Evolutionary conservation across 345 rosid species (phyloP).

Genomic region (Eucalyptus leucophloia): DNA sequence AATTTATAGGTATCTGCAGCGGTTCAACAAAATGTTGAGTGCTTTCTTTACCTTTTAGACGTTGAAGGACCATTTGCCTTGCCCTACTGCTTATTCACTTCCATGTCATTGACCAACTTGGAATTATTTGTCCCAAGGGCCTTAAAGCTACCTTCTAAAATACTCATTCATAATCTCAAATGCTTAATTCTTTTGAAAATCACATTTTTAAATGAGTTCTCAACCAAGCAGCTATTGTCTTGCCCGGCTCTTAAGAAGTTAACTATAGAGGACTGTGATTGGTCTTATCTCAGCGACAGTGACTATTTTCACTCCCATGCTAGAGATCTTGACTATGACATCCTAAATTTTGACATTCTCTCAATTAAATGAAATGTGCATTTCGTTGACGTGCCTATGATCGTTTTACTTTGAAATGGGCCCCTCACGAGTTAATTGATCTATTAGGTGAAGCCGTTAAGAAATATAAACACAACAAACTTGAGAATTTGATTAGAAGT

Average conservation of each 20-base stretch:
- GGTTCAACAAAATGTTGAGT: neutral
- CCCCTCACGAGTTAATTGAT: too few relatives aligned
- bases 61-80: neutral
- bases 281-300: neutral
- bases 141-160: neutral
- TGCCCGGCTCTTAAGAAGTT: neutral
- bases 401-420: too few relatives aligned
- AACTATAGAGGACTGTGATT: neutral
- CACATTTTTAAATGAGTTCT: neutral
- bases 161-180: neutral
- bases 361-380: too few relatives aligned
- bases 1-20: neutral
- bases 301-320: neutral
- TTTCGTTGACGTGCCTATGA: fast-evolving
- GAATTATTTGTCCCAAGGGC: neutral
- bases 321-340: too few relatives aligned
- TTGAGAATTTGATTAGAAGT: too few relatives aligned
- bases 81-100: neutral
- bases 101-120: neutral
- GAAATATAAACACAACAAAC: fast-evolving
- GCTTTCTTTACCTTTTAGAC: neutral
- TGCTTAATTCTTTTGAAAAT: neutral
- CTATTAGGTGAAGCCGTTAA: too few relatives aligned
- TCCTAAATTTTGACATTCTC: too few relatives aligned
- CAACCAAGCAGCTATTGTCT: neutral